Conservation (phyloP, 352 stramenopile species). For the Pythium oligandrum region DNA sequence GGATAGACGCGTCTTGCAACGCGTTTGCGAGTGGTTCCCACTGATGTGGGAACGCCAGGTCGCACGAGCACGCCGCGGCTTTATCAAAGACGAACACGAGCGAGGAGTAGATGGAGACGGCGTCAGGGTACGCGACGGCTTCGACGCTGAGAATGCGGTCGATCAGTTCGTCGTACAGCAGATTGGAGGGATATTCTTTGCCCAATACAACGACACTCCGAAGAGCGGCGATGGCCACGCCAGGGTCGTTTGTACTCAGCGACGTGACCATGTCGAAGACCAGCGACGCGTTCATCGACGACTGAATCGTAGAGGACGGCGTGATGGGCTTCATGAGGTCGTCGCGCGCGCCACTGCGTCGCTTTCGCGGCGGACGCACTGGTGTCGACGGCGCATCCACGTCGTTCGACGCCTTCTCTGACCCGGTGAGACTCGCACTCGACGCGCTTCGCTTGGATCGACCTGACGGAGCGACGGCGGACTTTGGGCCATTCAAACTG, state of each 20-base stretch:
- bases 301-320: slow-evolving; percentile 48
- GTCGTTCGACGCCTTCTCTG: neutral
- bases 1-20: slow-evolving; percentile 50
- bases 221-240: slow-evolving; percentile 67
- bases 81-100: slow-evolving; percentile 82
- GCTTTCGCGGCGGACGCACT: slow-evolving; percentile 22
- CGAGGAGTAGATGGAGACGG: slow-evolving; percentile 73
- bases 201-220: slow-evolving; percentile 78
- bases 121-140: slow-evolving; percentile 59
- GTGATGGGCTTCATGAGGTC: slow-evolving; percentile 52
- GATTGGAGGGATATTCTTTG: slow-evolving; percentile 76
- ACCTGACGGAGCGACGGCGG: too few species aligned
- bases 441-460: too few species aligned
- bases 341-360: slow-evolving; percentile 17
- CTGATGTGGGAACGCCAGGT: slow-evolving; percentile 55
- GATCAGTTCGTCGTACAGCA: slow-evolving; percentile 77
- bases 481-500: neutral
- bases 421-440: too few species aligned
- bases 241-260: slow-evolving; percentile 79
- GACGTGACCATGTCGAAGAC: slow-evolving; percentile 81
- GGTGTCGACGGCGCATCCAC: slow-evolving; percentile 8
- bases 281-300: slow-evolving; percentile 77
- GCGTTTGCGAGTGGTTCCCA: slow-evolving; percentile 61
- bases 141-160: slow-evolving; percentile 76
- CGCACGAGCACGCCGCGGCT: slow-evolving; percentile 54